Evolutionary conservation across 1,284 basidiomycete genomes (phyloP).

Genomic region (Ceratobasidium sp.): DNA sequence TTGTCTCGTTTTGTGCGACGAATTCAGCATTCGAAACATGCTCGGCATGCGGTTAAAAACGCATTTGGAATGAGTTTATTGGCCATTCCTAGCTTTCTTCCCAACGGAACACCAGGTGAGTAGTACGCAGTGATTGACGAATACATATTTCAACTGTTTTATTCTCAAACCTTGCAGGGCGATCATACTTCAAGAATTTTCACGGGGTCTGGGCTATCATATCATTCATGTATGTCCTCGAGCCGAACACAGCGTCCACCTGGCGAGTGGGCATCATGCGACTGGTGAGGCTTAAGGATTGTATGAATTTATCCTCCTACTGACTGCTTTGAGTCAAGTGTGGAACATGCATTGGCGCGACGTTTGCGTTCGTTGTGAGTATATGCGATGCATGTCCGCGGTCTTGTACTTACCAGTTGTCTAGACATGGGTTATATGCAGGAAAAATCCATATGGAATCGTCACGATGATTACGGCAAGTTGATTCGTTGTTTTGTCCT

Average conservation of each 20-base stretch:
- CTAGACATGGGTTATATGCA: slow-evolving; percentile 43
- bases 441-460: slow-evolving; percentile 65
- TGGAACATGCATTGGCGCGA: slow-evolving; percentile 40
- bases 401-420: not conserved
- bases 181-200: slow-evolving; percentile 12
- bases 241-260: slow-evolving; percentile 40
- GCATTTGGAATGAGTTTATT: slow-evolving; percentile 34
- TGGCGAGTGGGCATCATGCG: slow-evolving; percentile 43
- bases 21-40: slow-evolving; percentile 44
- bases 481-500: not conserved
- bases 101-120: slow-evolving; percentile 30
- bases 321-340: too few relatives aligned
- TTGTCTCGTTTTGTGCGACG: slow-evolving; percentile 23
- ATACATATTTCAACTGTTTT: not conserved
- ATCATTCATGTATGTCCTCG: slow-evolving; percentile 41
- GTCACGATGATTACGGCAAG: slow-evolving; percentile 62
- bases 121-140: not conserved
- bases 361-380: slow-evolving; percentile 35
- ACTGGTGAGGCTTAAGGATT: not conserved
- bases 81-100: slow-evolving; percentile 35
- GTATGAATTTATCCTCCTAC: too few relatives aligned
- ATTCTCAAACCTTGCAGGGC: not conserved
- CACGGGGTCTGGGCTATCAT: slow-evolving; percentile 43
- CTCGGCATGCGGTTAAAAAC: slow-evolving; percentile 38
- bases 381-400: not conserved